phyloP scores from a whole-genome alignment of 805 yeast genomes.

The Henningerozyma blattae region DNA sequence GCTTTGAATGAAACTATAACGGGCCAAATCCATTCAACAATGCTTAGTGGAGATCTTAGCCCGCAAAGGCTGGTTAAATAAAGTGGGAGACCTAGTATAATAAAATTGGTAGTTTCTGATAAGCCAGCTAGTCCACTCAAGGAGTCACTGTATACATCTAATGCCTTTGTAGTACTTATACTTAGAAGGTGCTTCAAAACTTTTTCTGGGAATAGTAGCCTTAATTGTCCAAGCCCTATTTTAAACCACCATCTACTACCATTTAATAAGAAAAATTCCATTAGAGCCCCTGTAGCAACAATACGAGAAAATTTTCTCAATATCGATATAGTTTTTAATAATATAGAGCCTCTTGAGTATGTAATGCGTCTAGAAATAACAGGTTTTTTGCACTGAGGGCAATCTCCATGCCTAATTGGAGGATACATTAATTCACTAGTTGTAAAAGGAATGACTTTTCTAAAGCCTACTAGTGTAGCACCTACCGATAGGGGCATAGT shows the following conservation, averaged over 20 bases:
- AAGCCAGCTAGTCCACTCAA: constrained; percentile 12
- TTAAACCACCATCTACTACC: constrained; percentile 12
- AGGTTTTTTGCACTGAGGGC: constrained; percentile 14
- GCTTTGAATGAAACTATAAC: constrained; percentile 6
- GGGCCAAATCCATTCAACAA: constrained; percentile 11
- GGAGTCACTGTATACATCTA: constrained; percentile 17
- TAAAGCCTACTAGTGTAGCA: neutral
- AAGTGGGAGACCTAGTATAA: constrained; percentile 14
- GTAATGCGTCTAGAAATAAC: neutral
- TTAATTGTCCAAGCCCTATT: constrained; percentile 17
- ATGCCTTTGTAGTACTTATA: constrained; percentile 17
- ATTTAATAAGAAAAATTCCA: constrained; percentile 3
- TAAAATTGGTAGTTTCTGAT: constrained; percentile 7
- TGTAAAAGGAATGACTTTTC: neutral
- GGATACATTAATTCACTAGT: constrained; percentile 1
- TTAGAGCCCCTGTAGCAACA: neutral
- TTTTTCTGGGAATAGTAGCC: constrained; percentile 19
- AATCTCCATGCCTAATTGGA: constrained; percentile 5
- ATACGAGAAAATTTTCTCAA: neutral
- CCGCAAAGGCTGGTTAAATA: constrained; percentile 6
- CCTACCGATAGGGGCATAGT: neutral
- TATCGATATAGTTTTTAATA: neutral
- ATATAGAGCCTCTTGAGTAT: neutral
- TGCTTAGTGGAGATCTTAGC: constrained; percentile 2
- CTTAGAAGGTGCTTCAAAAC: constrained; percentile 12